A percentile compares a stretch with the other conserved stretches of the same genome.
These are phyloP conservation scores for Drechslerella dactyloides DNA, from an alignment of 2,329 filamentous ascomycete genomes.

Conservation along the genomic window DNA sequence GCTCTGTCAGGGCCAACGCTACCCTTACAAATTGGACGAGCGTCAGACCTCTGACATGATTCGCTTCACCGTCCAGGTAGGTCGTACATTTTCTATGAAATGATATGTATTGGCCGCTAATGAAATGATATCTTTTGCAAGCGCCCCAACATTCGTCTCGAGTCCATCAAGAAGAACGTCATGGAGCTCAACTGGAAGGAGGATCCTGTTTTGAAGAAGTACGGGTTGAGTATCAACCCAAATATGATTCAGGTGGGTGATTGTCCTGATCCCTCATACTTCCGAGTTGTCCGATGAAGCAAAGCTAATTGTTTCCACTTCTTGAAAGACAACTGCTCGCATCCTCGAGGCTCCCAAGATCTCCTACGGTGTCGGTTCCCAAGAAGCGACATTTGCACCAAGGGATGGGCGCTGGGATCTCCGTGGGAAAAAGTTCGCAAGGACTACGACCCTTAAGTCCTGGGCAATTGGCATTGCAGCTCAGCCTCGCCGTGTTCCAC, in stretches of 20 bases:
- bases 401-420: constrained; percentile 83
- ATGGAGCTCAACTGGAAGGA: constrained; percentile 69
- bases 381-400: constrained; percentile 51
- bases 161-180: constrained; percentile 73
- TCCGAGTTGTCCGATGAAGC: neutral
- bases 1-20: constrained; percentile 63
- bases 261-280: constrained; percentile 55
- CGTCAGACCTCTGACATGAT: constrained; percentile 84
- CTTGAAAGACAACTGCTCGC: constrained; percentile 68
- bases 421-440: constrained; percentile 77
- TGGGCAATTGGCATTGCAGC: constrained; percentile 72
- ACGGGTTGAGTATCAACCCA: constrained; percentile 72
- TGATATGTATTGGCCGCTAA: constrained; percentile 12
- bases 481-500: constrained; percentile 63
- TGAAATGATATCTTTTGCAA: constrained; percentile 17
- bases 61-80: constrained; percentile 75
- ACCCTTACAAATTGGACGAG: constrained; percentile 67
- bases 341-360: constrained; percentile 75
- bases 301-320: constrained; percentile 35
- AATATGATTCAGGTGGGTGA: constrained; percentile 64
- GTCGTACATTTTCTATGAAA: constrained; percentile 1
- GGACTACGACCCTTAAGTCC: constrained; percentile 69
- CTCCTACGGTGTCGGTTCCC: constrained; percentile 64
- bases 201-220: constrained; percentile 74
- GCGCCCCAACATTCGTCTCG: constrained; percentile 70